A percentile compares a stretch with the other conserved stretches of the same genome.
These are phyloP conservation scores for Cucurbita moschata DNA, from an alignment of 306 rosid species.

Conservation along the genomic window DNA sequence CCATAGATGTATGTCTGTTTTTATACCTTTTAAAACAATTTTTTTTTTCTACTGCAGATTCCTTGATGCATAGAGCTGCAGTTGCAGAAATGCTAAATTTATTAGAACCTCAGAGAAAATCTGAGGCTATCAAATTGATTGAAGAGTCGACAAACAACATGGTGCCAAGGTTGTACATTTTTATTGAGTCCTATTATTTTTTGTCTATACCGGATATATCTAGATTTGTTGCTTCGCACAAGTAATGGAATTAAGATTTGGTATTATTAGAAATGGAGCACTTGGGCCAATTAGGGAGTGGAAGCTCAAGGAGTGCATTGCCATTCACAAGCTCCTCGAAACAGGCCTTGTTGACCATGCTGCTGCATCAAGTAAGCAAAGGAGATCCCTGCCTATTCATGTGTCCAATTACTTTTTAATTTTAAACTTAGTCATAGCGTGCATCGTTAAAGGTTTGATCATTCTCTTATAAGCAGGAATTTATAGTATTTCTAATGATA, in stretches of 20 bases:
- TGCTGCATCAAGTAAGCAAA: slow-evolving; percentile 62
- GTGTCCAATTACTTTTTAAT: not conserved
- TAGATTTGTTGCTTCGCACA: not conserved
- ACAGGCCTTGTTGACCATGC: slow-evolving; percentile 37
- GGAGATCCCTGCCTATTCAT: not conserved
- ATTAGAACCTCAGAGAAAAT: slow-evolving; percentile 52
- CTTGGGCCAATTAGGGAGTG: slow-evolving; percentile 53
- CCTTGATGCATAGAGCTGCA: slow-evolving; percentile 86
- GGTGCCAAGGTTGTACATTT: slow-evolving; percentile 38
- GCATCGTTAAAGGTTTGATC: not conserved
- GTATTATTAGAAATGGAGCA: slow-evolving; percentile 47
- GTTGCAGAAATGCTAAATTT: slow-evolving; percentile 58
- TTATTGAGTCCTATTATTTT: not conserved
- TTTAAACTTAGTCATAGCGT: not conserved
- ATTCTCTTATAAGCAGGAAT: not conserved
- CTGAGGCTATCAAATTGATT: slow-evolving; percentile 59
- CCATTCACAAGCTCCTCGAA: slow-evolving; percentile 66
- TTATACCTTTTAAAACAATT: not conserved
- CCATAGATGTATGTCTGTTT: not conserved
- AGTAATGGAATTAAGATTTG: slow-evolving; percentile 1
- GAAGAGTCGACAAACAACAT: slow-evolving; percentile 55
- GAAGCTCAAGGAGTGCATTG: slow-evolving; percentile 67
- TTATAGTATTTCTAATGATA: not conserved
- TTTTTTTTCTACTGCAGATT: slow-evolving; percentile 36
- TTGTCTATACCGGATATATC: not conserved